Conservation (phyloP, 2,329 filamentous ascomycete genomes). For the Dothideomycetes sp. region DNA sequence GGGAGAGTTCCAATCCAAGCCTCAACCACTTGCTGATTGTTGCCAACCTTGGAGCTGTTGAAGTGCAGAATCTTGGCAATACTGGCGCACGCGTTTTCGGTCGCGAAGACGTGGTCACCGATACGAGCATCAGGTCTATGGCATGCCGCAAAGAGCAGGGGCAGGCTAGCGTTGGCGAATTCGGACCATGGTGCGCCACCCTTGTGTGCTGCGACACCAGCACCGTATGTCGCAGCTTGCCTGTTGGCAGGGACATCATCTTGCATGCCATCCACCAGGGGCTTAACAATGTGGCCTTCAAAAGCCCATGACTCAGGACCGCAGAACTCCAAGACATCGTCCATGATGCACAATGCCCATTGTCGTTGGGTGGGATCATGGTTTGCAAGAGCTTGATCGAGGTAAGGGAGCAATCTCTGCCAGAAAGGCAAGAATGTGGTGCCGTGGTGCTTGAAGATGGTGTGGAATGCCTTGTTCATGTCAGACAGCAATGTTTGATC, state of each 20-base stretch:
- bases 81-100: slow-evolving; percentile 91
- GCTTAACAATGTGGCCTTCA: slow-evolving; percentile 74
- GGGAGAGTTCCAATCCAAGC: slow-evolving; percentile 89
- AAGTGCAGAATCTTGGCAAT: slow-evolving; percentile 96
- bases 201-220: slow-evolving; percentile 89
- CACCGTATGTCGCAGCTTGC: slow-evolving; percentile 91
- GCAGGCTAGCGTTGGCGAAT: slow-evolving; percentile 72
- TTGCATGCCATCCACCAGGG: slow-evolving; percentile 75
- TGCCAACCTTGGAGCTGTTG: slow-evolving; percentile 67
- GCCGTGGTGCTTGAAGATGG: slow-evolving; percentile 95
- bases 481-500: slow-evolving; percentile 94
- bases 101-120: slow-evolving; percentile 93
- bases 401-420: slow-evolving; percentile 77
- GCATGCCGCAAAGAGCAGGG: slow-evolving; percentile 75
- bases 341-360: slow-evolving; percentile 98
- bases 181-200: slow-evolving; percentile 80
- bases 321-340: slow-evolving; percentile 96
- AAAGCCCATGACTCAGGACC: slow-evolving; percentile 82
- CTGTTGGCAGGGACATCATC: slow-evolving; percentile 84
- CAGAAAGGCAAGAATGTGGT: slow-evolving; percentile 75
- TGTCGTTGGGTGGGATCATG: slow-evolving; percentile 83
- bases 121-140: slow-evolving; percentile 71
- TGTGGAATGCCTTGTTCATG: slow-evolving; percentile 99
- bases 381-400: slow-evolving; percentile 74
- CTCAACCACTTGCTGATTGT: slow-evolving; percentile 65